phyloP scores from a whole-genome alignment of 345 rosid species.

The Excoecaria cochinchinensis region DNA sequence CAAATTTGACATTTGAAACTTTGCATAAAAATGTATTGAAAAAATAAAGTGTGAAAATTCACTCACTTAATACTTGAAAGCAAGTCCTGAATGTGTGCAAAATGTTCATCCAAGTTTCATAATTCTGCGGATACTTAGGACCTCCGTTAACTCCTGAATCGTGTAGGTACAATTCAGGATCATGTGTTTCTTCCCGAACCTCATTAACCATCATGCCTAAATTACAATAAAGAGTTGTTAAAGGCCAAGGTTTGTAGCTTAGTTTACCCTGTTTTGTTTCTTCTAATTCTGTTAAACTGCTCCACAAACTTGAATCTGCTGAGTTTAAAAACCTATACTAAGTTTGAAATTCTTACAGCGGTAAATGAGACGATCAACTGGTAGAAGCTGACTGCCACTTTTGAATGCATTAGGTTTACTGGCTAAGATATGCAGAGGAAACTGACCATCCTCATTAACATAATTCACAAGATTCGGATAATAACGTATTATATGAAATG shows the following conservation, averaged over 20 bases:
- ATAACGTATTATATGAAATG: constrained; percentile 10
- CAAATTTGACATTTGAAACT: too few relatives aligned
- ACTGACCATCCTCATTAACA: constrained; percentile 2
- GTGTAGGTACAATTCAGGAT: background rate
- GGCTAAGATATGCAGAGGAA: constrained; percentile 26
- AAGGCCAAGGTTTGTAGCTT: too few relatives aligned
- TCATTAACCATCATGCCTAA: background rate
- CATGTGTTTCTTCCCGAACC: background rate
- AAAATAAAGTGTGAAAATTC: background rate
- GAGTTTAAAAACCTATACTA: too few relatives aligned
- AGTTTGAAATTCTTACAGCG: constrained; percentile 7
- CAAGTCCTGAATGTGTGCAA: background rate
- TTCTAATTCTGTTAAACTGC: too few relatives aligned
- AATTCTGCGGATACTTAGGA: constrained; percentile 1
- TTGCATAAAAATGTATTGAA: too few relatives aligned
- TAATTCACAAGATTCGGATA: constrained; percentile 13
- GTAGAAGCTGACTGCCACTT: constrained; percentile 12
- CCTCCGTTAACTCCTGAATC: background rate
- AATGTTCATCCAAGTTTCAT: background rate
- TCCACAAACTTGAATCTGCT: too few relatives aligned
- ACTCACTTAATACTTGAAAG: constrained; percentile 5
- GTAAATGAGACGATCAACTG: constrained; percentile 20
- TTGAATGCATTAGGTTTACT: constrained; percentile 20
- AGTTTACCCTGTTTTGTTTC: too few relatives aligned
- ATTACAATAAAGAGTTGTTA: background rate